A percentile compares a stretch with the other conserved stretches of the same genome.
Evolutionary conservation across 177 flowering plant species (phyloP).

Genomic region (Vitis hybrid): DNA sequence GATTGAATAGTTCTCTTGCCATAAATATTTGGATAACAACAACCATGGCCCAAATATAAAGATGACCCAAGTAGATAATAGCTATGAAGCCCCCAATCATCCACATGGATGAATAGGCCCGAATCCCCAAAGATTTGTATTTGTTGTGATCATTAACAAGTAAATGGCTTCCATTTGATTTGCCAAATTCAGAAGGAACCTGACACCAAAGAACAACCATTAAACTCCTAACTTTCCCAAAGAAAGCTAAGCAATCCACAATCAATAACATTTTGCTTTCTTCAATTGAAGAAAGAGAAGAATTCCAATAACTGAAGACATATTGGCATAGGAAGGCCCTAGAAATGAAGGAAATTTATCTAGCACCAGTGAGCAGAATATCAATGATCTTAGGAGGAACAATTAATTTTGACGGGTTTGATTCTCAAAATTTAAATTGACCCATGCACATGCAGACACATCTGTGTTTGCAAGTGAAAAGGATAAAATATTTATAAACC

Average conservation of each 20-base stretch:
- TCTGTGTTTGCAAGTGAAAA: not conserved
- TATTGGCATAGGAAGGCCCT: not conserved
- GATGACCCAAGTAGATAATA: constrained; percentile 87
- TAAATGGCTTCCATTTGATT: constrained; percentile 59
- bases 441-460: too few species aligned
- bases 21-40: constrained; percentile 89
- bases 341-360: not conserved
- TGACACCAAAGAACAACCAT: constrained; percentile 20
- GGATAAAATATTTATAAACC: not conserved
- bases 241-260: not conserved
- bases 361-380: not conserved
- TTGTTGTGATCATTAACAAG: constrained; percentile 79
- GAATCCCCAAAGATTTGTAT: constrained; percentile 73
- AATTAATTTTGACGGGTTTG: not conserved
- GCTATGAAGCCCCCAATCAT: constrained; percentile 87
- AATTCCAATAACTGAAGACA: not conserved
- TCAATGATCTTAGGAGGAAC: not conserved
- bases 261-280: not conserved
- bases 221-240: not conserved
- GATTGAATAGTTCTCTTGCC: constrained; percentile 83
- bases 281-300: not conserved
- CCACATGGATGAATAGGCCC: constrained; percentile 76
- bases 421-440: not conserved
- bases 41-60: constrained; percentile 91
- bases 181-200: constrained; percentile 53